phyloP scores from a whole-genome alignment of 1,139 yeast species.

The Yamadazyma mexicana region DNA sequence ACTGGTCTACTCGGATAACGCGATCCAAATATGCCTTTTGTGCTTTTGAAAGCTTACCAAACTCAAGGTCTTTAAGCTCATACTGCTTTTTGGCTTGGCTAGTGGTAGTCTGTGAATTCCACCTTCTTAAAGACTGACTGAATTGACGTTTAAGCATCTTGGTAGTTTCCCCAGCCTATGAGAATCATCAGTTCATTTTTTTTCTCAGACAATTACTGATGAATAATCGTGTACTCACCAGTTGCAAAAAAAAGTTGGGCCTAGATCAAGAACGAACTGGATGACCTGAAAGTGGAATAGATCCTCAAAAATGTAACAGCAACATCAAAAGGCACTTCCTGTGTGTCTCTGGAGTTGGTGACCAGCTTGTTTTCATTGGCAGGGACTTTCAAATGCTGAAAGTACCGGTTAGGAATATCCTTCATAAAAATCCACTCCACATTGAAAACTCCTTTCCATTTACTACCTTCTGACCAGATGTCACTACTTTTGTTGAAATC shows the following conservation, averaged over 20 bases:
- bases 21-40: conserved; percentile 73
- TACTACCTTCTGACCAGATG: conserved; percentile 49
- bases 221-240: background rate
- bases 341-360: conserved; percentile 62
- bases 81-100: background rate
- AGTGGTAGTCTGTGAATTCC: background rate
- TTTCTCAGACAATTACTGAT: background rate
- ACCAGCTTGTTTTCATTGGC: conserved; percentile 53
- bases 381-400: conserved; percentile 45
- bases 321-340: conserved; percentile 45
- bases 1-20: conserved; percentile 90
- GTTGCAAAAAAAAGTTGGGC: conserved; percentile 1
- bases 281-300: conserved; percentile 29
- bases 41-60: conserved; percentile 52
- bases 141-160: conserved; percentile 7
- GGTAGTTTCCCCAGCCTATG: background rate
- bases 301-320: conserved; percentile 52
- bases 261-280: conserved; percentile 13
- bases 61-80: conserved; percentile 22
- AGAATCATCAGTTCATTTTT: conserved; percentile 2
- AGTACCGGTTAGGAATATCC: conserved; percentile 49
- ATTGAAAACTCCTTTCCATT: conserved; percentile 54
- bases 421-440: conserved; percentile 54
- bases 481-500: conserved; percentile 36
- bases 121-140: conserved; percentile 3